Percentiles rank a stretch among this genome's conserved stretches.
These are phyloP conservation scores for Acanthamoeba divionensis DNA, from an alignment of 208 protist species.

Conservation along the genomic window DNA sequence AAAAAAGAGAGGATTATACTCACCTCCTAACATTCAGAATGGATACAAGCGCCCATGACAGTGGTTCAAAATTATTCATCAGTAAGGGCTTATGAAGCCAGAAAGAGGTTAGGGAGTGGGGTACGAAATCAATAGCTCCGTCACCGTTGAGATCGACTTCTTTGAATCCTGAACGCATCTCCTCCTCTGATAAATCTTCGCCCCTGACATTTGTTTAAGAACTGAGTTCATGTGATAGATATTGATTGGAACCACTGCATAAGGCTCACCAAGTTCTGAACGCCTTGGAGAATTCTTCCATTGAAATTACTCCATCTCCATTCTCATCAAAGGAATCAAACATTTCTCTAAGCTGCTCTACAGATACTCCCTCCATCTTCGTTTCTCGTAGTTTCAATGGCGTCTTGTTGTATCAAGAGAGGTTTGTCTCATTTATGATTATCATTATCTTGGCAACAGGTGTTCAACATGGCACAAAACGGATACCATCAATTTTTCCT, in stretches of 20 bases:
- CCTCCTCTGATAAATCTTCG: not conserved
- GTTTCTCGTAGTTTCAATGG: too few relatives aligned
- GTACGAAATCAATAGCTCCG: conserved; percentile 13
- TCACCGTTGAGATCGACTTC: conserved; percentile 9
- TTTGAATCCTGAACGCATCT: conserved; percentile 16
- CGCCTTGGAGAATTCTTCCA: conserved; percentile 19
- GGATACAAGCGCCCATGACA: not conserved
- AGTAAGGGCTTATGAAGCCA: not conserved
- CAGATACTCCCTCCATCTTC: too few relatives aligned
- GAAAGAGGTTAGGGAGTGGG: not conserved
- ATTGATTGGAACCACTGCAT: not conserved
- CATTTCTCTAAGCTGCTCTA: conserved; percentile 14
- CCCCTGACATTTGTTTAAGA: not conserved
- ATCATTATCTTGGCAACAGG: too few relatives aligned
- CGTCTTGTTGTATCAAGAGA: too few relatives aligned
- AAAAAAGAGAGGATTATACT: not conserved
- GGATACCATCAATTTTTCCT: too few relatives aligned
- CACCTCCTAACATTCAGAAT: not conserved
- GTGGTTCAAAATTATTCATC: not conserved
- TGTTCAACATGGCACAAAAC: too few relatives aligned
- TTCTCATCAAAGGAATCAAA: conserved; percentile 32
- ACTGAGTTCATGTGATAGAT: not conserved
- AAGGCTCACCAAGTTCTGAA: conserved; percentile 15
- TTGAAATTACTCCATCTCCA: conserved; percentile 7
- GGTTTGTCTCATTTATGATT: too few relatives aligned